phyloP scores from a whole-genome alignment of 1,139 yeast species.

The Lipomyces yarrowii region DNA sequence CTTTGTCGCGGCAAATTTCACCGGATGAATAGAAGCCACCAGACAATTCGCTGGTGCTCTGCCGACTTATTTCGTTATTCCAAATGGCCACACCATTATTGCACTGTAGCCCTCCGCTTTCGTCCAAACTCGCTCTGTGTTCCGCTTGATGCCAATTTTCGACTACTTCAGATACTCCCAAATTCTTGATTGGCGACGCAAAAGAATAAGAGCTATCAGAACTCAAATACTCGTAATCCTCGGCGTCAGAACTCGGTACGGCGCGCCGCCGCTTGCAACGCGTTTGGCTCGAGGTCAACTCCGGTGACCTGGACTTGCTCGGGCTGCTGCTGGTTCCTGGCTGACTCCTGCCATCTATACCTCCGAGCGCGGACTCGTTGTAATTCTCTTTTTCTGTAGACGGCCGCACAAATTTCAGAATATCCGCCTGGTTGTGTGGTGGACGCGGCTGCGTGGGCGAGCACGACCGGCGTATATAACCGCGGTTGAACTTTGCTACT shows the following conservation, averaged over 20 bases:
- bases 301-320: neutral
- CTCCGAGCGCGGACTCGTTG: neutral
- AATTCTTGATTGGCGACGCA: neutral
- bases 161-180: neutral
- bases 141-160: neutral
- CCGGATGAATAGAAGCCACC: neutral
- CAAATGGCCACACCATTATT: neutral
- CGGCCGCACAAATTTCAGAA: neutral
- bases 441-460: neutral
- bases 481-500: neutral
- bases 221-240: neutral
- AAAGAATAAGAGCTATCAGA: neutral
- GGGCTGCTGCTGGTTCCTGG: neutral
- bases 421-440: neutral
- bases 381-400: neutral
- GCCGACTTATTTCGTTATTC: neutral
- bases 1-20: neutral
- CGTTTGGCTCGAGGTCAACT: neutral
- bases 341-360: neutral
- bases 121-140: neutral
- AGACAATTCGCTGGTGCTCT: neutral
- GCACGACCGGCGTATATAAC: neutral
- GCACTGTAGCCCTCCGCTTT: neutral
- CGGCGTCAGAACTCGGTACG: constrained; percentile 3
- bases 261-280: neutral